phyloP scores from a whole-genome alignment of 495 filamentous ascomycete species.

The Aspergillus ellipticus region DNA sequence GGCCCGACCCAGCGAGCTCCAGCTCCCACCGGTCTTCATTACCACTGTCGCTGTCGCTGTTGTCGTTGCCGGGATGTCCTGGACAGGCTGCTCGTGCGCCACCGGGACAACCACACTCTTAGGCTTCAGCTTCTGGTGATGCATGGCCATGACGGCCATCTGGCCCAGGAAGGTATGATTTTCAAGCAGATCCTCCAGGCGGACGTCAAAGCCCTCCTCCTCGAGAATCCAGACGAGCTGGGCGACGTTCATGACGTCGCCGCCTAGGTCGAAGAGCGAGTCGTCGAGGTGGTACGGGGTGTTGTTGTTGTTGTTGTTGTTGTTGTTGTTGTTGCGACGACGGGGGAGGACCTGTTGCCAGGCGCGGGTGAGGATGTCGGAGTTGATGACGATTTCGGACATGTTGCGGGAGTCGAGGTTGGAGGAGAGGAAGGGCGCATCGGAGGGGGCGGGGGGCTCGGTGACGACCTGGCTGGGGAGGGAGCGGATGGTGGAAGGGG shows the following conservation, averaged over 20 bases:
- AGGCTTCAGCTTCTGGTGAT: conserved; percentile 24
- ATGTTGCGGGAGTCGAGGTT: conserved; percentile 41
- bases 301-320: conserved; percentile 14
- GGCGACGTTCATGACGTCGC: conserved; percentile 51
- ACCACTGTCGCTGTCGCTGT: too few species aligned
- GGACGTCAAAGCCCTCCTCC: conserved; percentile 46
- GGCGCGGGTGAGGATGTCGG: conserved; percentile 42
- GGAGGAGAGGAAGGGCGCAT: conserved; percentile 31
- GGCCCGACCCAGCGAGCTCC: conserved; percentile 26
- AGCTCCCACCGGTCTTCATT: conserved; percentile 5
- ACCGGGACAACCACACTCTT: background rate
- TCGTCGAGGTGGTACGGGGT: conserved; percentile 41
- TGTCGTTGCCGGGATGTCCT: too few species aligned
- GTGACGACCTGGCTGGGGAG: conserved; percentile 29
- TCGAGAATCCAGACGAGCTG: conserved; percentile 46
- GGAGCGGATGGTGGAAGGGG: conserved; percentile 36
- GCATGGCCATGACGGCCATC: conserved; percentile 41
- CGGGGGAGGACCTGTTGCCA: conserved; percentile 51
- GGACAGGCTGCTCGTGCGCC: background rate
- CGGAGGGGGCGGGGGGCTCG: conserved; percentile 23
- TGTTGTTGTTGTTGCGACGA: conserved; percentile 14
- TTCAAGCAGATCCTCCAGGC: conserved; percentile 49
- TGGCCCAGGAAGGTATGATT: conserved; percentile 49
- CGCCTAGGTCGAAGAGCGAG: conserved; percentile 52
- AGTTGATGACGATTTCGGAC: conserved; percentile 45